Evolutionary conservation across 805 yeast genomes (phyloP), one percentile per base, ranked within the genome.

Genomic region (Wickerhamomyces canadensis): DNA sequence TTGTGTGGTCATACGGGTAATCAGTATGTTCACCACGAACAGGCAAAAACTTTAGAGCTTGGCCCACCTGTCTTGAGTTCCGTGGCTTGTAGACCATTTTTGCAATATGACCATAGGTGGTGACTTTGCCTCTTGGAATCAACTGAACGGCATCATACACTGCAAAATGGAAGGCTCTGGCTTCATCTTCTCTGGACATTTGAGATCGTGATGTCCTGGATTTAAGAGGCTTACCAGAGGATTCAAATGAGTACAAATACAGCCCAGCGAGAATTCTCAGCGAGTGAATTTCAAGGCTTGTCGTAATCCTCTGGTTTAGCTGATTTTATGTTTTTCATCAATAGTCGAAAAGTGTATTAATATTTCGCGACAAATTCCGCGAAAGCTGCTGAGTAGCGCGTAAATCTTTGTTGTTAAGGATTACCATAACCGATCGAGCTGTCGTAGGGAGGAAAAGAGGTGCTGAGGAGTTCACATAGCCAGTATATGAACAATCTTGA

Each of bases 101-200:
- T 0, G 93, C 93, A 8, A 84, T 74, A 52, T 82, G 89, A 2
- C 86, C 88, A 47, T 84, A 84, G n/a, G 80, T 68, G 0, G 87
- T 76, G 6, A 78, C 88, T 30, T 60, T 58, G 1, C 88, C 91
- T 6, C 46, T 43, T 0, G 94, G 94, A 5, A 84, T 68, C 41
- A 62, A 58, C 25, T 58, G 60, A 2, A 74, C 77, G 4, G 72
- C 60, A 5, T 67, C 61, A 49, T 77, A 84, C 0, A 81, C 87
- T 0, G 79, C 78, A 31, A 67, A 60, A 49, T 78, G 77, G 53
- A 83, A 83, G 7, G 73, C 72, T 36, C 67, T 62, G 0, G 74
- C 65, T 45, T 77, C 81, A 35, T 76, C 63, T 1, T 59, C 35
- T 4, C 37, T 42, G 3, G 44, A 31, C 41, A 37, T 40, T 7